Evolutionary conservation across 768 basidiomycete genomes (phyloP).

Genomic region (Erythrobasidium yunnanense): DNA sequence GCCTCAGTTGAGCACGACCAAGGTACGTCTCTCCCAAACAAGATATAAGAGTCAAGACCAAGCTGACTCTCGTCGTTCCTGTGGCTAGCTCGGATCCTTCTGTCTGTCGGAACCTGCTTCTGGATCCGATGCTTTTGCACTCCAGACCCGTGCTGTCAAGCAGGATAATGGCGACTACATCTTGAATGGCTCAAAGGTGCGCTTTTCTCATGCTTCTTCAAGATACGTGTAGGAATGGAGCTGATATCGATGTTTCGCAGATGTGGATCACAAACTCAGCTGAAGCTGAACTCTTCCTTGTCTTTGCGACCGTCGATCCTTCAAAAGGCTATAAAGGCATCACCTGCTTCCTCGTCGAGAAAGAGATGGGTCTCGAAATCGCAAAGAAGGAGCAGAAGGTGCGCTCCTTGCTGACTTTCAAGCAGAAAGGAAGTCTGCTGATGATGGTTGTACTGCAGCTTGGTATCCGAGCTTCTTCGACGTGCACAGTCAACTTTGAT

Average conservation of each 20-base stretch:
- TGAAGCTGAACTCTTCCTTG: conserved; percentile 43
- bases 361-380: conserved; percentile 91
- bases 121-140: conserved; percentile 92
- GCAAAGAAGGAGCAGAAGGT: conserved; percentile 96
- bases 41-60: neutral
- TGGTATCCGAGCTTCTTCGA: conserved; percentile 90
- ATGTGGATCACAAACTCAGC: conserved; percentile 39
- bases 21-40: conserved; percentile 46
- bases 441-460: conserved; percentile 44
- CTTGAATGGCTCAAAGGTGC: conserved; percentile 96
- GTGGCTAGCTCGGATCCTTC: conserved; percentile 75
- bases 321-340: conserved; percentile 97
- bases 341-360: conserved; percentile 90
- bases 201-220: too few species aligned
- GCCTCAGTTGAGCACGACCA: conserved; percentile 64
- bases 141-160: conserved; percentile 82
- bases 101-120: conserved; percentile 85
- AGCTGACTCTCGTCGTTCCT: neutral
- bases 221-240: too few species aligned
- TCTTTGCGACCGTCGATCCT: conserved; percentile 91
- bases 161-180: conserved; percentile 59
- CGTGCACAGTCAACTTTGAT: conserved; percentile 88
- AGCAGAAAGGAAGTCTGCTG: neutral
- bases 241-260: neutral
- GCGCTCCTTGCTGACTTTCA: neutral